Percentiles rank a stretch among this genome's conserved stretches.
phyloP scores from a whole-genome alignment of 148 eudicot species.

The Cornus florida region DNA sequence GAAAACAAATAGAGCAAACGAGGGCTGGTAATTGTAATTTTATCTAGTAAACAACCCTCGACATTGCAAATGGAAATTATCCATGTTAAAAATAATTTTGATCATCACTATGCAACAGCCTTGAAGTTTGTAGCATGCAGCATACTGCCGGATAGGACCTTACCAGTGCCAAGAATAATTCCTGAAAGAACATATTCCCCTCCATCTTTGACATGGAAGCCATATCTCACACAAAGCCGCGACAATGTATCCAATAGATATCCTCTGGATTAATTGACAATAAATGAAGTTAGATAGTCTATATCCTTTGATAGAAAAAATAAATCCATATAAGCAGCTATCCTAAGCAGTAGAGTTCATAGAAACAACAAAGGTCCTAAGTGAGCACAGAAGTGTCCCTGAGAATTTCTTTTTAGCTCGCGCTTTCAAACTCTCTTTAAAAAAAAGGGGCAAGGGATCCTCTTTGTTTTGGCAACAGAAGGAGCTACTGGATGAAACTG shows the following conservation, averaged over 20 bases:
- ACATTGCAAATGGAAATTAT: neutral
- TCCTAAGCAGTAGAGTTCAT: no score
- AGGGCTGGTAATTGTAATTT: neutral
- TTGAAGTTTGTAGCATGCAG: neutral
- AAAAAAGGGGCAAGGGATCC: no score
- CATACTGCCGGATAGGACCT: conserved; percentile 15
- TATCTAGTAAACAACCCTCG: neutral
- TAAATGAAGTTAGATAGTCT: neutral
- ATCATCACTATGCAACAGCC: neutral
- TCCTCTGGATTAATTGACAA: conserved; percentile 55
- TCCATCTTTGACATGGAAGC: conserved; percentile 65
- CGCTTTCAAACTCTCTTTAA: no score
- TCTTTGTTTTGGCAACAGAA: no score
- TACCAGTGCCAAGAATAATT: conserved; percentile 76
- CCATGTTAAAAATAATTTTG: neutral
- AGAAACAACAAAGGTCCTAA: no score
- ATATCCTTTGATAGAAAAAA: no score
- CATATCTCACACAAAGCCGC: conserved; percentile 90
- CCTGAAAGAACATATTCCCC: conserved; percentile 33
- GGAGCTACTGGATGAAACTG: no score
- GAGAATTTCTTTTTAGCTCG: no score
- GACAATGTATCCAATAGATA: conserved; percentile 65
- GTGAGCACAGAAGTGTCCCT: no score
- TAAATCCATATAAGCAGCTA: no score
- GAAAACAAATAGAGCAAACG: neutral